Evolutionary conservation across 2,329 filamentous ascomycete species (phyloP), one percentile per base, ranked within the genome.

Genomic region (Ceratocystis eucalypticola): DNA sequence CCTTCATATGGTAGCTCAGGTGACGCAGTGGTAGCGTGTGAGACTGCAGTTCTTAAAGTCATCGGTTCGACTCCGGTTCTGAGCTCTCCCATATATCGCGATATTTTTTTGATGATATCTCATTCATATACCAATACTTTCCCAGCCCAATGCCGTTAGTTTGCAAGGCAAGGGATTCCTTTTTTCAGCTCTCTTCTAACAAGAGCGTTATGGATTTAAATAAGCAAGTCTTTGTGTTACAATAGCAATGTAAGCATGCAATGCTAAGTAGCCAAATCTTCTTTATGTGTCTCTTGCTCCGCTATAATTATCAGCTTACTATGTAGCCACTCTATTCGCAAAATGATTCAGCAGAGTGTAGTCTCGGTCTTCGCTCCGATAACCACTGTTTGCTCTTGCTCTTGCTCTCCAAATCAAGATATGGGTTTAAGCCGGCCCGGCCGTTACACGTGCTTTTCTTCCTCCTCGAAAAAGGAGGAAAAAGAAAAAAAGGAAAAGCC

Each of bases 21-120:
- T 66, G 64, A 66, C 64, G 64, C 64, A 66, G 64, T 66, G 64
- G 64, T 66, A 66, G 64, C 64, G 64, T 66, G 64, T 61, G 64
- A 66, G 64, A 53, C 48, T 53, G 50, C 37, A 50, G 62, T 64
- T 64, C 62, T 64, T 57, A 50, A 64, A 57, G 48, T 64, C 46
- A 53, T 53, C 48, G 62, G 62, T 53, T 64, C 25, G 46, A 64
- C 62, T 64, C 33, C 62, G 46, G 62, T 64, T 64, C 62, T 55
- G 62, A 55, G 45, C 62, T 64, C 55, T 64, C 48, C 25, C 37
- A n/a, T 17, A 30, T 22, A 17, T 55, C 33, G 8, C 7, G 1
- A 37, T 37, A 10, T 1, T 41, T 20, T 64, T 30, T 55, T 20
- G 3, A 3, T n/a, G 1, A 22, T 28, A 20, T 41, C 25, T 41